phyloP scores from a whole-genome alignment of 2,329 filamentous ascomycete species.

The Ceratocystis colombiana region DNA sequence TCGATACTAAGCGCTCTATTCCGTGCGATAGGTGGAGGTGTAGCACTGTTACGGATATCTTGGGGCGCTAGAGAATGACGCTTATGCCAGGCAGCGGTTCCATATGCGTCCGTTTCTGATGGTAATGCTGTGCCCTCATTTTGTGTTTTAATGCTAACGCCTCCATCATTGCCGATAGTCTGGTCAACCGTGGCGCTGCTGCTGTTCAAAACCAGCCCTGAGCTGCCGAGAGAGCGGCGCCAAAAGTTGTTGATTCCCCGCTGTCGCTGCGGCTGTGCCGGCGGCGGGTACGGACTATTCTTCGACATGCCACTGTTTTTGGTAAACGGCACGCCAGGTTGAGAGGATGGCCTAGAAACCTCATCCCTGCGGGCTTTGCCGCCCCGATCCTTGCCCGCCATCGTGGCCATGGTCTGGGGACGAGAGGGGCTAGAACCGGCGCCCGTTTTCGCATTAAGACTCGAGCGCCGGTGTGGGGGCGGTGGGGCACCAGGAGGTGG shows the following conservation, averaged over 20 bases:
- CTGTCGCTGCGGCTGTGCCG: constrained; percentile 24
- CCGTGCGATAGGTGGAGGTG: constrained; percentile 47
- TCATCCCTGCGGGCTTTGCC: constrained; percentile 18
- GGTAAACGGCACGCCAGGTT: constrained; percentile 17
- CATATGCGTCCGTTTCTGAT: constrained; percentile 30
- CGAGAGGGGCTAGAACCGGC: constrained; percentile 12
- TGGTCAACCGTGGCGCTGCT: constrained; percentile 26
- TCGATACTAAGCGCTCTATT: constrained; percentile 30
- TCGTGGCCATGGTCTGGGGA: constrained; percentile 16
- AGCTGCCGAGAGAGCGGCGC: constrained; percentile 40
- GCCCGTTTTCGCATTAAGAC: constrained; percentile 41
- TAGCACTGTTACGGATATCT: constrained; percentile 41
- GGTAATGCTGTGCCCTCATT: constrained; percentile 24
- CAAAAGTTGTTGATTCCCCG: constrained; percentile 44
- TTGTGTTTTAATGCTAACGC: constrained; percentile 21
- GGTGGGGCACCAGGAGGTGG: constrained; percentile 36
- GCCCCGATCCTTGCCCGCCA: constrained; percentile 21
- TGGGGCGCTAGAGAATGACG: constrained; percentile 31
- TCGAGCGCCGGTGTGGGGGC: constrained; percentile 45
- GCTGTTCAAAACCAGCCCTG: constrained; percentile 22
- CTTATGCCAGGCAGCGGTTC: constrained; percentile 36
- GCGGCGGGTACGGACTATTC: constrained; percentile 23
- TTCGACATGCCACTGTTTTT: constrained; percentile 17
- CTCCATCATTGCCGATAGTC: constrained; percentile 22
- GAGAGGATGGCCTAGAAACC: constrained; percentile 21